phyloP scores from a whole-genome alignment of 2,329 filamentous ascomycete species.

The Coniochaeta ligniaria region DNA sequence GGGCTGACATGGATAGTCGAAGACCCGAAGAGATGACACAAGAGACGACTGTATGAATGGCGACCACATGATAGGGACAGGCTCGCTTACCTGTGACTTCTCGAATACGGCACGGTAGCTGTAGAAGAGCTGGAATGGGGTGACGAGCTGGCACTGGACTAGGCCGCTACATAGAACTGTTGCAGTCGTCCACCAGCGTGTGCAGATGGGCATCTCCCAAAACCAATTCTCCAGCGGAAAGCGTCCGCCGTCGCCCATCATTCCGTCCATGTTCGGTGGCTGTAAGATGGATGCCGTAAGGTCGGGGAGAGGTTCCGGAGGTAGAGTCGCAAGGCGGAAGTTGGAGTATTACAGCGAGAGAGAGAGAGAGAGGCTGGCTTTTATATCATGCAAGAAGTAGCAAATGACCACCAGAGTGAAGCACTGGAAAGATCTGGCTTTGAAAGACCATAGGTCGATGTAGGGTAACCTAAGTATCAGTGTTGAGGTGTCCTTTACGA shows the following conservation, averaged over 20 bases:
- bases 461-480: background rate
- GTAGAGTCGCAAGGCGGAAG: conserved; percentile 1
- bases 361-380: background rate
- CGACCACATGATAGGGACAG: background rate
- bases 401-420: background rate
- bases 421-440: background rate
- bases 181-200: conserved; percentile 92
- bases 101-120: conserved; percentile 87
- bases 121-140: conserved; percentile 94
- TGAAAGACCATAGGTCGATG: background rate
- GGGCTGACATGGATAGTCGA: no score
- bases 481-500: conserved; percentile 7
- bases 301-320: background rate
- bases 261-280: conserved; percentile 42
- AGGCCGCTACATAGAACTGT: conserved; percentile 81
- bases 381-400: background rate
- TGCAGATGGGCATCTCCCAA: conserved; percentile 96
- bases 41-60: background rate
- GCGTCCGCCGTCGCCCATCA: conserved; percentile 46
- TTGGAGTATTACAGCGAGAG: background rate
- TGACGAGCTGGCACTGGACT: conserved; percentile 88
- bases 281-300: background rate
- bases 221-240: conserved; percentile 96
- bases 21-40: no score
- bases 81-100: conserved; percentile 71